Conservation (phyloP, 176 grass and related monocot species). For the Bothriochloa decipiens region DNA sequence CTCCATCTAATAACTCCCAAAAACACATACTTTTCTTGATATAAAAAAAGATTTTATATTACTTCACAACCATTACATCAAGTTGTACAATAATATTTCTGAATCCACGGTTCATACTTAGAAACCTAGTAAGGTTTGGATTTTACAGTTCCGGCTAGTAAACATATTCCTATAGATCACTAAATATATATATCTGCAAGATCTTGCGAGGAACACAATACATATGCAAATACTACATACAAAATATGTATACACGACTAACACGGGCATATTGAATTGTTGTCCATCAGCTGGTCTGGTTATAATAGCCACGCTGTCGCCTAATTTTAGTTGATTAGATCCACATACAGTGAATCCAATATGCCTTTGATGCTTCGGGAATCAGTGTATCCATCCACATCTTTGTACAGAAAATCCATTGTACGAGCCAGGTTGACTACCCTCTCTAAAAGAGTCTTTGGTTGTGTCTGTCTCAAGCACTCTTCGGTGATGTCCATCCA, state of each 20-base stretch:
- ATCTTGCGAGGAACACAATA: neutral
- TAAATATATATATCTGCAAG: neutral
- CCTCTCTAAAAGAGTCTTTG: neutral
- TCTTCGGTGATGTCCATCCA: conserved; percentile 15
- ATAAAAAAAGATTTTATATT: too few species aligned
- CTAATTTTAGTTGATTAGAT: neutral
- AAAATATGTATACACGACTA: neutral
- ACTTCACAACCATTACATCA: too few species aligned
- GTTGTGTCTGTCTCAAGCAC: neutral
- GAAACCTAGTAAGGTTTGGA: too few species aligned
- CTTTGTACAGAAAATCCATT: conserved; percentile 11
- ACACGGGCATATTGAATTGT: neutral
- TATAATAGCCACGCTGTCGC: neutral
- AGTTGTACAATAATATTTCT: too few species aligned
- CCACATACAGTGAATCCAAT: neutral
- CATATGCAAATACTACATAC: neutral
- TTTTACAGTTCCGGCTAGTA: too few species aligned
- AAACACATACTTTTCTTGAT: too few species aligned
- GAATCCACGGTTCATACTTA: too few species aligned
- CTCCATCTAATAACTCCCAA: too few species aligned
- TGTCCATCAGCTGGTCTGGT: neutral
- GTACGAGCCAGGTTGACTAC: neutral
- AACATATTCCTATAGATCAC: neutral
- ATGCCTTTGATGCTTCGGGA: neutral
- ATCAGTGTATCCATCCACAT: neutral